Percentiles rank a stretch among this genome's conserved stretches.
These are phyloP conservation scores for Arthrobotrys musiformis DNA, from an alignment of 2,329 filamentous ascomycete species.

Conservation along the genomic window DNA sequence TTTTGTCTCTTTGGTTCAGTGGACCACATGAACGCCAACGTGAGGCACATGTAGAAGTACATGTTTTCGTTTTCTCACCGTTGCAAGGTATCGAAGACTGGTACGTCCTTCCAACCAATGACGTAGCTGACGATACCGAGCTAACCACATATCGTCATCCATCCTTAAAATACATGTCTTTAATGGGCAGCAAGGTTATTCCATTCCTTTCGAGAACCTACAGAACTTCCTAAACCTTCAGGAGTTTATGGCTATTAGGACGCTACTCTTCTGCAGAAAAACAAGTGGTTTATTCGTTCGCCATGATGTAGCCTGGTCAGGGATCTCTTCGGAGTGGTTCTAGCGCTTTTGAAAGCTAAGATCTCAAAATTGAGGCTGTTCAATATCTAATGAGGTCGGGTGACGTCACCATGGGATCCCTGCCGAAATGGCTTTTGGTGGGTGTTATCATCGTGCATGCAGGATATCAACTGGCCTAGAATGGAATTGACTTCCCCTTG, in stretches of 20 bases:
- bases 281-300: constrained; percentile 23
- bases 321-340: constrained; percentile 38
- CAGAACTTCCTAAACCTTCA: neutral
- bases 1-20: neutral
- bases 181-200: constrained; percentile 14
- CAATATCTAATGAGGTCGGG: constrained; percentile 30
- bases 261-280: constrained; percentile 12
- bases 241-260: constrained; percentile 7
- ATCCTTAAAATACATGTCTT: constrained; percentile 37
- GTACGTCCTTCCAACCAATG: constrained; percentile 53
- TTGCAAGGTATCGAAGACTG: constrained; percentile 33
- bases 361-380: constrained; percentile 45
- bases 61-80: constrained; percentile 1
- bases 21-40: constrained; percentile 50
- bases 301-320: constrained; percentile 42
- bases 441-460: constrained; percentile 57
- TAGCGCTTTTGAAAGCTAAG: neutral
- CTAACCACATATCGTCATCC: constrained; percentile 55
- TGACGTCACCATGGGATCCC: constrained; percentile 55
- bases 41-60: constrained; percentile 22
- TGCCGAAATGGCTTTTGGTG: constrained; percentile 40
- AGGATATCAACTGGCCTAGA: constrained; percentile 32
- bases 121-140: constrained; percentile 35
- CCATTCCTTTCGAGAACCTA: constrained; percentile 46
- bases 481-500: constrained; percentile 30